These are phyloP conservation scores for Candolleomyces efflorescens DNA, from an alignment of 768 basidiomycete species.

Conservation along the genomic window DNA sequence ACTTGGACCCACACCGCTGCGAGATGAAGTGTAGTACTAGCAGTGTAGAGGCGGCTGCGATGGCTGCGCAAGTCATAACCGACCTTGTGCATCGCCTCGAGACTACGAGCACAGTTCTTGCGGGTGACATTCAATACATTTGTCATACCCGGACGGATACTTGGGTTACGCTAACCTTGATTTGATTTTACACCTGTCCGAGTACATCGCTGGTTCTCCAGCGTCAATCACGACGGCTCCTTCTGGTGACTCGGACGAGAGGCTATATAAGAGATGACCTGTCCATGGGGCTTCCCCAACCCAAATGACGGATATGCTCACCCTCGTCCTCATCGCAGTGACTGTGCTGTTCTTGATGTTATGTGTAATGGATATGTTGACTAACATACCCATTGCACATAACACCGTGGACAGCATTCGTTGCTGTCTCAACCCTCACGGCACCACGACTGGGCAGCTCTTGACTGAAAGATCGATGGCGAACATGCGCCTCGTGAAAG, in stretches of 20 bases:
- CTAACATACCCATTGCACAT: neutral
- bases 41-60: too few relatives aligned
- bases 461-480: constrained; percentile 29
- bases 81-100: too few relatives aligned
- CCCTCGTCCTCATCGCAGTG: neutral
- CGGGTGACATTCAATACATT: too few relatives aligned
- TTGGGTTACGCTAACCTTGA: too few relatives aligned
- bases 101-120: too few relatives aligned
- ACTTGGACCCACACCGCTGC: too few relatives aligned
- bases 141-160: too few relatives aligned
- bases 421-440: constrained; percentile 12
- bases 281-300: neutral
- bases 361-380: neutral
- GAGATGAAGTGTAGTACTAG: too few relatives aligned
- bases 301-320: neutral
- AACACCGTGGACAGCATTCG: constrained; percentile 8
- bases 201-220: neutral
- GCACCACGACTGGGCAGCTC: constrained; percentile 10
- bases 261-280: neutral
- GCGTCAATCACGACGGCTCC: neutral
- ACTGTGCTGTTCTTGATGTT: neutral
- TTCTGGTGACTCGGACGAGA: neutral
- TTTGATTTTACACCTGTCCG: too few relatives aligned
- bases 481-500: constrained; percentile 29
- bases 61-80: too few relatives aligned